A percentile compares a stretch with the other conserved stretches of the same genome.
Conservation (phyloP, 129 eudicot species). For the Helianthus tuberosus region DNA sequence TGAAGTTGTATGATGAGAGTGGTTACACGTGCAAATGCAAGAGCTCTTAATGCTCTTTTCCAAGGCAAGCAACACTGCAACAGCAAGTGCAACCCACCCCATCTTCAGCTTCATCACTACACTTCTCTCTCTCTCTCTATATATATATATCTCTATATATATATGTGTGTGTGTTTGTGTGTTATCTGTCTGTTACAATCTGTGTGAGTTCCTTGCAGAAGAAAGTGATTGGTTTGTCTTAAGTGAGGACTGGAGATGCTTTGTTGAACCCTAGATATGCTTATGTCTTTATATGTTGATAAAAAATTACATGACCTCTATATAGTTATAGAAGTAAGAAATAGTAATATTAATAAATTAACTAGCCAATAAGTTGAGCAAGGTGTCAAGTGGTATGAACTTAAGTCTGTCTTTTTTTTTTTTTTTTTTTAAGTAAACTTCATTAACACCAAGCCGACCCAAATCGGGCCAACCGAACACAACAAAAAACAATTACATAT, state of each 20-base stretch:
- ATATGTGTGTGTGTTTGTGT: background rate
- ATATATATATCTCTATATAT: background rate
- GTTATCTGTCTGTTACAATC: background rate
- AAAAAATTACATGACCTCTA: background rate
- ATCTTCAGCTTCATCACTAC: conserved; percentile 28
- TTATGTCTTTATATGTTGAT: conserved; percentile 11
- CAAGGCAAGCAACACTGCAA: conserved; percentile 47
- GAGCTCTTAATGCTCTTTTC: conserved; percentile 51
- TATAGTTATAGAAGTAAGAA: background rate
- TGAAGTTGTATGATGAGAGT: conserved; percentile 15
- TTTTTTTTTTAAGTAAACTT: too few species aligned
- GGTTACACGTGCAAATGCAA: conserved; percentile 58
- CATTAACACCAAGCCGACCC: too few species aligned
- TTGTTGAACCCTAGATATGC: conserved; percentile 42
- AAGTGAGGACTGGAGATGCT: conserved; percentile 31
- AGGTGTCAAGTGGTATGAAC: background rate
- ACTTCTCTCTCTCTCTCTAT: conserved; percentile 13
- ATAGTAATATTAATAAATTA: too few species aligned
- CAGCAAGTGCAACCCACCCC: conserved; percentile 34
- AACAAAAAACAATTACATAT: too few species aligned
- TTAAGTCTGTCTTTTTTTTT: too few species aligned
- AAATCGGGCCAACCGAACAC: too few species aligned
- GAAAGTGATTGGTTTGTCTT: conserved; percentile 37
- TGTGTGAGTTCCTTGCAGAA: conserved; percentile 27
- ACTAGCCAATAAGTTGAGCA: background rate